Conservation (phyloP, 2,329 filamentous ascomycete genomes). For the Aspergillus fructus region DNA sequence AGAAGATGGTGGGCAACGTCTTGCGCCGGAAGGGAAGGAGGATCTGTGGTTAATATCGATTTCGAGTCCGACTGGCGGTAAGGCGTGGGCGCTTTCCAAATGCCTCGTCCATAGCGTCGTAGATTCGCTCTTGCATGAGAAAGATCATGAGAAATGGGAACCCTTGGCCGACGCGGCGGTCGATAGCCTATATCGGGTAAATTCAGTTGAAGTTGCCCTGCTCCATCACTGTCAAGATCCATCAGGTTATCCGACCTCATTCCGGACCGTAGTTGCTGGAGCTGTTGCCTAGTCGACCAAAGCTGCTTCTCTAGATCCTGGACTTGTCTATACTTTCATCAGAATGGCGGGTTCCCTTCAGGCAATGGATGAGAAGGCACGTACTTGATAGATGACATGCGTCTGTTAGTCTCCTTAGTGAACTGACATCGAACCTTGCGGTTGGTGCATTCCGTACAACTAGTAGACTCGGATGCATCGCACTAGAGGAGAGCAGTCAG, state of each 20-base stretch:
- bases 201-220: conserved; percentile 50
- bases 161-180: conserved; percentile 62
- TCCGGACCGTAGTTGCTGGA: conserved; percentile 68
- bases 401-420: conserved; percentile 96
- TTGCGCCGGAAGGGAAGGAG: conserved; percentile 69
- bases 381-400: conserved; percentile 97
- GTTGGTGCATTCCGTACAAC: conserved; percentile 96
- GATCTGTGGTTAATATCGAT: conserved; percentile 51
- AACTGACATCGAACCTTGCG: conserved; percentile 97
- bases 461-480: conserved; percentile 92
- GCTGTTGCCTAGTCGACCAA: conserved; percentile 74
- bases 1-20: conserved; percentile 70
- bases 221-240: conserved; percentile 42
- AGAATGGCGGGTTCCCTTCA: conserved; percentile 12
- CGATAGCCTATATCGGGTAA: conserved; percentile 67
- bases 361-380: conserved; percentile 24
- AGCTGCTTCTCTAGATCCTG: conserved; percentile 95
- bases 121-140: conserved; percentile 71
- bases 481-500: conserved; percentile 52
- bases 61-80: conserved; percentile 58
- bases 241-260: conserved; percentile 52
- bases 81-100: conserved; percentile 74
- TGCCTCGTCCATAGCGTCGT: conserved; percentile 69
- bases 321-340: conserved; percentile 62
- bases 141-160: conserved; percentile 66